Evolutionary conservation across 768 basidiomycete genomes (phyloP).

Genomic region (Lentinus tigrinus): DNA sequence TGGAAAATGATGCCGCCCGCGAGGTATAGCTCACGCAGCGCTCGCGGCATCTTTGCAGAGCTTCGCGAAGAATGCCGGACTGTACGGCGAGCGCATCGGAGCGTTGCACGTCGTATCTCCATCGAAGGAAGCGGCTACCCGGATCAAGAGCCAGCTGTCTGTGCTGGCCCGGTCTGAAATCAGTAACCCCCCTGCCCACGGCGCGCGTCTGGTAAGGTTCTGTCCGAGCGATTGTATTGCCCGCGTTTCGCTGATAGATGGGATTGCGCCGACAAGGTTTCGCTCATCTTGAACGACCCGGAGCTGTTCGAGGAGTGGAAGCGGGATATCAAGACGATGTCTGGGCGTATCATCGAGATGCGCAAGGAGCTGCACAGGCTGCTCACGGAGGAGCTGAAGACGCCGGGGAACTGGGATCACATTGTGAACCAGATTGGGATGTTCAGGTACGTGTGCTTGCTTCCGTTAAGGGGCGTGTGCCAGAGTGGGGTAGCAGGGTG

Average conservation of each 20-base stretch:
- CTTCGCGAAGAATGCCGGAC: slow-evolving; percentile 95
- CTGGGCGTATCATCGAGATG: slow-evolving; percentile 90
- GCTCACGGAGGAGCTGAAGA: slow-evolving; percentile 75
- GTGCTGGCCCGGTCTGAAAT: slow-evolving; percentile 93
- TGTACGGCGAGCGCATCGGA: slow-evolving; percentile 94
- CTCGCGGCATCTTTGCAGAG: slow-evolving; percentile 50
- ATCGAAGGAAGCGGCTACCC: slow-evolving; percentile 60
- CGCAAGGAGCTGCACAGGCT: slow-evolving; percentile 72
- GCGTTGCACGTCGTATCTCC: slow-evolving; percentile 83
- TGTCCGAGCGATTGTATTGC: neutral
- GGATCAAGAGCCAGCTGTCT: slow-evolving; percentile 85
- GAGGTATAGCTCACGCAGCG: neutral
- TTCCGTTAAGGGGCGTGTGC: slow-evolving; percentile 19
- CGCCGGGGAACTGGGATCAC: slow-evolving; percentile 95
- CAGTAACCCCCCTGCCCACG: slow-evolving; percentile 90
- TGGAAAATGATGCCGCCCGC: neutral
- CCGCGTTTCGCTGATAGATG: neutral
- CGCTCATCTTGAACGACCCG: slow-evolving; percentile 76
- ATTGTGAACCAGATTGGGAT: slow-evolving; percentile 96
- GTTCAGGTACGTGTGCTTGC: slow-evolving; percentile 69
- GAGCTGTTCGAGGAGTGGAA: slow-evolving; percentile 87
- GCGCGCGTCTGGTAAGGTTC: slow-evolving; percentile 75
- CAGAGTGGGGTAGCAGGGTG: neutral
- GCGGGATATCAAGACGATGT: slow-evolving; percentile 88
- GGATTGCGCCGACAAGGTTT: slow-evolving; percentile 45